phyloP scores from a whole-genome alignment of 371 early-diverging fungal species.

The Phascolomyces articulosus region DNA sequence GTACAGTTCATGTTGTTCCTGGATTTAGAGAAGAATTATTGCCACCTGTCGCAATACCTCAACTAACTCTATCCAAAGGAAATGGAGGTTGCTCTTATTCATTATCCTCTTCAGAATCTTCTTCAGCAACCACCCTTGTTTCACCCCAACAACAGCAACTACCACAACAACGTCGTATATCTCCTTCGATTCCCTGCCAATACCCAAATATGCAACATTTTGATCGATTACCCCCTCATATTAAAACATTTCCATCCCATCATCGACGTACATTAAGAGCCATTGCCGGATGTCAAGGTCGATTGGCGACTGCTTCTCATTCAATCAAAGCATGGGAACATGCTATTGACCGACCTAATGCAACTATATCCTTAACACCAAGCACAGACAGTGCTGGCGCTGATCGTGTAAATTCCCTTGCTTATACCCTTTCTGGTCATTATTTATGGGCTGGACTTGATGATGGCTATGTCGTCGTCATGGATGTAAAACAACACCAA shows the following conservation, averaged over 20 bases:
- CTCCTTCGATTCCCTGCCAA: background rate
- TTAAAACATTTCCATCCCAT: conserved; percentile 6
- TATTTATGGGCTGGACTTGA: conserved; percentile 69
- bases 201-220: conserved; percentile 20
- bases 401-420: background rate
- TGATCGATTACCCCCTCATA: conserved; percentile 19
- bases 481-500: conserved; percentile 47
- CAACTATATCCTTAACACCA: background rate
- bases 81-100: background rate
- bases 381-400: background rate
- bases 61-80: background rate
- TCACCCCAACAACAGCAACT: background rate
- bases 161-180: background rate
- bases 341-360: background rate
- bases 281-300: conserved; percentile 9
- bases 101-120: no score
- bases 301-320: conserved; percentile 20
- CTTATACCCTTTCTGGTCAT: conserved; percentile 43
- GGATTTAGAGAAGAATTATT: background rate
- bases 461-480: conserved; percentile 59
- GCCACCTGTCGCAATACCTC: background rate
- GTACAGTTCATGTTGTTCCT: background rate
- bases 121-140: background rate
- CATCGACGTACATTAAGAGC: conserved; percentile 15
- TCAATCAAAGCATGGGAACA: conserved; percentile 19